Conservation (phyloP, 192 early-diverging fungal species). For the Linnemannia elongata region DNA sequence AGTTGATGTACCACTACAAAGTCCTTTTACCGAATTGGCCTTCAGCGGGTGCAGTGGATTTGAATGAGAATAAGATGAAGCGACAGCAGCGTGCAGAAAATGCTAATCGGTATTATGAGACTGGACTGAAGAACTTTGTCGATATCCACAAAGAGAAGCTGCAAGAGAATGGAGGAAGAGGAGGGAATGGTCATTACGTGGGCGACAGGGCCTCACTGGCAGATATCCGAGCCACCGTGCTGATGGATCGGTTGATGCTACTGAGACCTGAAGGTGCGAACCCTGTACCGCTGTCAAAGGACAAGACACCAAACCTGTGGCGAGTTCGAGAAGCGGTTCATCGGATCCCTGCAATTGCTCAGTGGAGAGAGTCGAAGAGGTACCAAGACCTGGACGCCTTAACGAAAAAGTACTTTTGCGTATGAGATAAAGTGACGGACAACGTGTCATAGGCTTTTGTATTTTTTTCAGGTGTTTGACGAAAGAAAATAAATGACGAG, state of each 20-base stretch:
- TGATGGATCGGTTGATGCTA: constrained; percentile 17
- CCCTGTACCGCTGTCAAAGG: constrained; percentile 1
- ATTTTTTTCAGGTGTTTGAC: not conserved
- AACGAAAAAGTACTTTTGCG: constrained; percentile 4
- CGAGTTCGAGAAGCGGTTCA: constrained; percentile 19
- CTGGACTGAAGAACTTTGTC: not conserved
- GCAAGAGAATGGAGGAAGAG: not conserved
- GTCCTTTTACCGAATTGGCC: not conserved
- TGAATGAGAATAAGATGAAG: not conserved
- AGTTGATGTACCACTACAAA: not conserved
- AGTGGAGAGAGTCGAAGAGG: constrained; percentile 2
- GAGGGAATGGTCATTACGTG: constrained; percentile 30
- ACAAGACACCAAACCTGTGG: constrained; percentile 25
- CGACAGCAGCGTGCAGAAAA: not conserved
- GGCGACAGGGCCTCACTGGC: constrained; percentile 36
- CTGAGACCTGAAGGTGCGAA: constrained; percentile 20
- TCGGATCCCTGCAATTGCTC: not conserved
- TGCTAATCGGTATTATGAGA: not conserved
- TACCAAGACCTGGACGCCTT: constrained; percentile 13
- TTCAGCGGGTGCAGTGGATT: not conserved
- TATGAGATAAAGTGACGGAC: not conserved
- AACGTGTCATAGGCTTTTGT: no score
- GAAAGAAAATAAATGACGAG: not conserved
- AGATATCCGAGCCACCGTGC: constrained; percentile 18
- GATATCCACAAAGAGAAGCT: constrained; percentile 15